A percentile compares a stretch with the other conserved stretches of the same genome.
phyloP scores from a whole-genome alignment of 345 rosid genomes.

The Lumnitzera racemosa region DNA sequence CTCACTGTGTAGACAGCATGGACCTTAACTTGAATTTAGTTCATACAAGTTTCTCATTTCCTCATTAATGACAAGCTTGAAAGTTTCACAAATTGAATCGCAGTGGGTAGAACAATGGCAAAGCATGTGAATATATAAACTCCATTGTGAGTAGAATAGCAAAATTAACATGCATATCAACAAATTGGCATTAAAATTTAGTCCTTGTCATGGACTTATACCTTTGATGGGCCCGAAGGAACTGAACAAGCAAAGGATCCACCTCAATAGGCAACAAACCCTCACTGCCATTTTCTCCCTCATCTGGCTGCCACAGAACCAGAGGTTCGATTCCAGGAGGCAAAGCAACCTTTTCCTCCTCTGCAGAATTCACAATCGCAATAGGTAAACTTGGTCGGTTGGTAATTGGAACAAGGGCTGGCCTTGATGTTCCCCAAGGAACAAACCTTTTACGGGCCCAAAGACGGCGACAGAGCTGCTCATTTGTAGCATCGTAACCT shows the following conservation, averaged over 20 bases:
- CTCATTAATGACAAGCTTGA: too few species aligned
- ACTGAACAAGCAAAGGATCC: conserved; percentile 79
- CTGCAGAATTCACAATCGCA: conserved; percentile 21
- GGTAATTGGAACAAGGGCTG: conserved; percentile 44
- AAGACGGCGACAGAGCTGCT: conserved; percentile 73
- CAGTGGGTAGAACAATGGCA: too few species aligned
- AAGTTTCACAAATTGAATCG: too few species aligned
- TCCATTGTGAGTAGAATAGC: too few species aligned
- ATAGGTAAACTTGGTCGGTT: conserved; percentile 19
- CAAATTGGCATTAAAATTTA: background rate
- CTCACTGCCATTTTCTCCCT: conserved; percentile 31
- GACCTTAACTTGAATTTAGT: too few species aligned
- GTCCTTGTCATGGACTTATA: conserved; percentile 19
- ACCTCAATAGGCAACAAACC: conserved; percentile 42
- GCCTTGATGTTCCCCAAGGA: conserved; percentile 83
- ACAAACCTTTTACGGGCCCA: conserved; percentile 83
- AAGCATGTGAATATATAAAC: too few species aligned
- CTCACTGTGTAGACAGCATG: too few species aligned
- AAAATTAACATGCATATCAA: background rate
- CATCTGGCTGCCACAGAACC: conserved; percentile 80
- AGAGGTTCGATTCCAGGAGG: conserved; percentile 84
- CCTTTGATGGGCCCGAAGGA: conserved; percentile 99
- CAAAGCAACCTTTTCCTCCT: conserved; percentile 51
- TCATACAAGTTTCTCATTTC: too few species aligned
- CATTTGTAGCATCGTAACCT: conserved; percentile 49